Base-by-base conservation (phyloP, 2,329 filamentous ascomycete species). In the Stagonosporopsis chrysanthemi region DNA sequence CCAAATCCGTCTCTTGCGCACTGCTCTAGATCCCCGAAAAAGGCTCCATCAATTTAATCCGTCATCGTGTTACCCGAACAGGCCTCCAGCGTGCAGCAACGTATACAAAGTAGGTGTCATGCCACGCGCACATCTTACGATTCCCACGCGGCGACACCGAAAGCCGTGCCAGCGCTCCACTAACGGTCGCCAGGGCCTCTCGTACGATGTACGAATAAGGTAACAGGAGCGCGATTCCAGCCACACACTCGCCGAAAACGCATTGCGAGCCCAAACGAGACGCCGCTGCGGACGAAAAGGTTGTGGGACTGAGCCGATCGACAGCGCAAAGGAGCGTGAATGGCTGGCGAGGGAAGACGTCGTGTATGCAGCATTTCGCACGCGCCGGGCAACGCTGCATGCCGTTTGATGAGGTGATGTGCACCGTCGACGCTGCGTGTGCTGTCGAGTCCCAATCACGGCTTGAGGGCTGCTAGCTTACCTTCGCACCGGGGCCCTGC, bases 101-200 rank as follows among this genome's bases (percentile, higher is more conserved):
- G n/a, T 11, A 26, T 24, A 43, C 29, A 45, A 48, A 42, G 17
- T 19, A 31, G 47, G 35, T 22, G 48, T 43, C 47, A 47, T 56
- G 47, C 53, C 53, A 51, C 42, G 47, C 42, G 47, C 35, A n/a
- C 29, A 47, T 46, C 29, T 19, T 46, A 42, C 43, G 31, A 47
- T 47, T 47, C 19, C 47, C 54, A 52, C 43, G 54, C 48, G 54
- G 54, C 42, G 36, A 42, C 14, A 52, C 42, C 48, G 48, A 52
- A 29, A 39, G 31, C 11, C 9, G 15, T 39, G 7, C 24, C 48
- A 52, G 48, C 48, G 49, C 38, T 48, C 54, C 39, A 52, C 54
- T 48, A 57, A 57, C 54, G 54, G 54, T 48, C 54, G 49, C 48
- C 52, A 12, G 24, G 24, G 26, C 24, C 26, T 23, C 47, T 52